These are phyloP conservation scores for Plasmodium vinckei DNA, from an alignment of 169 alveolate genomes.

Conservation along the genomic window DNA sequence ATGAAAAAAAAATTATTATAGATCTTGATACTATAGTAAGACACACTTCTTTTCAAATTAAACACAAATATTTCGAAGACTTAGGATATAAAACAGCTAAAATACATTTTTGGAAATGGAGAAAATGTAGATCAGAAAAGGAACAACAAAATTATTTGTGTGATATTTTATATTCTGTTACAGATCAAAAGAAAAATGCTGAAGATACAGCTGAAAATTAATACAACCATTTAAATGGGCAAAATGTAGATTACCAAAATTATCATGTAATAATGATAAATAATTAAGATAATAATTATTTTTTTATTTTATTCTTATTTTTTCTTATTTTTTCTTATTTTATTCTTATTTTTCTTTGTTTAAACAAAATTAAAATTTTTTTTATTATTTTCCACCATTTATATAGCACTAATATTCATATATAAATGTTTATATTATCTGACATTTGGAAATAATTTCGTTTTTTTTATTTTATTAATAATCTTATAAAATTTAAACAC, in stretches of 20 bases:
- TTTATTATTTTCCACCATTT: too few relatives aligned
- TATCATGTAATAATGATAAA: neutral
- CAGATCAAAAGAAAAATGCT: conserved; percentile 24
- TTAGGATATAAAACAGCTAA: conserved; percentile 69
- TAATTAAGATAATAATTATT: neutral
- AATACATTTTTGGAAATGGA: conserved; percentile 77
- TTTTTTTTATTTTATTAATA: too few relatives aligned
- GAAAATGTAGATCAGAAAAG: conserved; percentile 75
- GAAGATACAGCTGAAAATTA: conserved; percentile 19
- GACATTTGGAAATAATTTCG: too few relatives aligned
- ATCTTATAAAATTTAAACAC: too few relatives aligned
- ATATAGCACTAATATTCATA: too few relatives aligned
- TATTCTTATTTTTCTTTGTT: too few relatives aligned
- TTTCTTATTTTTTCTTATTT: too few relatives aligned
- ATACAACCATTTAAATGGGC: conserved; percentile 9
- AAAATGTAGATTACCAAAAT: conserved; percentile 1
- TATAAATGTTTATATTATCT: too few relatives aligned
- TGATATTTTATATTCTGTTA: conserved; percentile 72
- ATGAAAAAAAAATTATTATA: conserved; percentile 57
- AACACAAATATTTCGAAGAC: conserved; percentile 65
- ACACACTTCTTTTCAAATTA: conserved; percentile 75
- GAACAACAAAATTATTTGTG: conserved; percentile 75
- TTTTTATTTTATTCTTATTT: too few relatives aligned
- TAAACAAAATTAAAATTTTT: too few relatives aligned
- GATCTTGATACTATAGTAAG: conserved; percentile 75